Conservation (phyloP, 768 basidiomycete species). For the Paxillus ammoniavirescens region DNA sequence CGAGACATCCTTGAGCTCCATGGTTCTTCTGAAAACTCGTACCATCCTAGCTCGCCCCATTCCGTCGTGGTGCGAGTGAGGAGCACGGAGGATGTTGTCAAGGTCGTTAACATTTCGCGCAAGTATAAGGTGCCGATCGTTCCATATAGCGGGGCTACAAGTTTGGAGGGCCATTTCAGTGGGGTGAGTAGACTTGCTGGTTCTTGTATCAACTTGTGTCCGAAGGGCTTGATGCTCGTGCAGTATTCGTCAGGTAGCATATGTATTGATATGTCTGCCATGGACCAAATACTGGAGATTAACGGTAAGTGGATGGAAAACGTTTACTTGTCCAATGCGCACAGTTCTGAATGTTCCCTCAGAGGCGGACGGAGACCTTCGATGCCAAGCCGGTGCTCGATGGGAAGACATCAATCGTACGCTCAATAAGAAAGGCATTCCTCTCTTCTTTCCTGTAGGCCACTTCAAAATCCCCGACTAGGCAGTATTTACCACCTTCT, state of each 20-base stretch:
- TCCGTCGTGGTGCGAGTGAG: conserved; percentile 56
- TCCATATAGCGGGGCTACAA: conserved; percentile 83
- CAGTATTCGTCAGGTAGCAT: conserved; percentile 54
- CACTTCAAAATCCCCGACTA: not conserved
- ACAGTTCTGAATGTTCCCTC: not conserved
- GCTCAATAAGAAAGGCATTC: conserved; percentile 66
- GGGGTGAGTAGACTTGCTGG: conserved; percentile 45
- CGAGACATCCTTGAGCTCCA: conserved; percentile 48
- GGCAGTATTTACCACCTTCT: not conserved
- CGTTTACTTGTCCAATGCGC: not conserved
- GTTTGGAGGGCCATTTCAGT: conserved; percentile 83
- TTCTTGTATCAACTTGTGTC: not conserved
- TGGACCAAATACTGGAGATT: conserved; percentile 64
- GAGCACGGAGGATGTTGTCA: conserved; percentile 80
- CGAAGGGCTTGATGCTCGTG: not conserved
- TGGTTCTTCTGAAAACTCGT: conserved; percentile 70
- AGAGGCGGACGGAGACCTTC: conserved; percentile 74
- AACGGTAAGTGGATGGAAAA: conserved; percentile 39
- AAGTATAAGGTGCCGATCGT: conserved; percentile 75
- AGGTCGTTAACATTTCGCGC: conserved; percentile 72
- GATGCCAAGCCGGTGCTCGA: conserved; percentile 71
- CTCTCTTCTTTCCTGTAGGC: conserved; percentile 83
- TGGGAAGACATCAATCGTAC: conserved; percentile 79
- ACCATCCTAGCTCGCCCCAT: conserved; percentile 59
- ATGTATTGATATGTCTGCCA: conserved; percentile 62